Conservation (phyloP, 2,329 filamentous ascomycete genomes). For the Mycosphaerella sp. region DNA sequence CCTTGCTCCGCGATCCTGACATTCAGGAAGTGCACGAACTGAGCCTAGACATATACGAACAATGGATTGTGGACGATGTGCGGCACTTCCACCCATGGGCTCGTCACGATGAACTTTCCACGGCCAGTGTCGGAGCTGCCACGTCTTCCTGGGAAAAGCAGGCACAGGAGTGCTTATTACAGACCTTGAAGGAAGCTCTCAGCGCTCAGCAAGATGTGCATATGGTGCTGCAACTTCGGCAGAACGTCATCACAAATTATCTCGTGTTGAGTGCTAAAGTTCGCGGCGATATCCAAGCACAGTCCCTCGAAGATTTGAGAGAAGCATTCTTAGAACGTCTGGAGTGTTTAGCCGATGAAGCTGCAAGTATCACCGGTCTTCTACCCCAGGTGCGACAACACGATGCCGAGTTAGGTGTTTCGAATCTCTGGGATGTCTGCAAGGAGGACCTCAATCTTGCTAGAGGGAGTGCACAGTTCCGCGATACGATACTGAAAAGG, state of each 20-base stretch:
- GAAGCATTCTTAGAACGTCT: conserved; percentile 22
- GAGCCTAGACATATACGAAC: conserved; percentile 68
- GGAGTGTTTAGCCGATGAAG: conserved; percentile 17
- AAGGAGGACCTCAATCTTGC: conserved; percentile 24
- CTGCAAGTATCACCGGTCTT: conserved; percentile 12
- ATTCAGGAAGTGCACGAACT: conserved; percentile 63
- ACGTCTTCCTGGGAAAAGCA: conserved; percentile 64
- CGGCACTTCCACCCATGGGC: conserved; percentile 82
- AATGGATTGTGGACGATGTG: conserved; percentile 78
- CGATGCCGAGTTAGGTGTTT: neutral
- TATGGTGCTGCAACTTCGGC: conserved; percentile 23
- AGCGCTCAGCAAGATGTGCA: conserved; percentile 17
- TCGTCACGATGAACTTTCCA: conserved; percentile 62
- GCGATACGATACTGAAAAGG: conserved; percentile 61
- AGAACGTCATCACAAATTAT: conserved; percentile 27
- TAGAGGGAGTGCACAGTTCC: conserved; percentile 50
- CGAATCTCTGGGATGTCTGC: conserved; percentile 27
- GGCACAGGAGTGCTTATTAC: conserved; percentile 36
- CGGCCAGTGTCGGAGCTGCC: conserved; percentile 37
- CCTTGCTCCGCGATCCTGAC: conserved; percentile 65
- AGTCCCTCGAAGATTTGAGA: conserved; percentile 22
- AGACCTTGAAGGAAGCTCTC: conserved; percentile 21
- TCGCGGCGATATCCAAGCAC: conserved; percentile 13
- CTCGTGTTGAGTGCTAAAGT: conserved; percentile 23
- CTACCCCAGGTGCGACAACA: conserved; percentile 1